Evolutionary conservation across 2,329 filamentous ascomycete species (phyloP).

Genomic region (Nigrospora sphaerica): DNA sequence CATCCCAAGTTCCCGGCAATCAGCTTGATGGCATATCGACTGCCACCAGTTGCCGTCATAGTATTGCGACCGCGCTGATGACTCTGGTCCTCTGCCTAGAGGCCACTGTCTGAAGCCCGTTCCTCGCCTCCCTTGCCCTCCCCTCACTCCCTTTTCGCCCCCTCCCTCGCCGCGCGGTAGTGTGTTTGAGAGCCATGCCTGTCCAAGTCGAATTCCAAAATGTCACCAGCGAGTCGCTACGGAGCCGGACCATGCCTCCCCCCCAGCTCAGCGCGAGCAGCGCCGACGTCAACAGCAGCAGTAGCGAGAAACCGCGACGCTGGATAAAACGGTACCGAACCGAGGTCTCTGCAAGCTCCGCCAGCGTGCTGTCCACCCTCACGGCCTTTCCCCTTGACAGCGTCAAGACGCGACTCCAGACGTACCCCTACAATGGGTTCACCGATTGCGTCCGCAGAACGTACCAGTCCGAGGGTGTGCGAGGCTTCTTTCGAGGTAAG

Average conservation of each 20-base stretch:
- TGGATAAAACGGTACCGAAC: constrained; percentile 74
- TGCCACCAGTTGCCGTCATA: constrained; percentile 1
- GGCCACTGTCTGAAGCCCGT: constrained; percentile 38
- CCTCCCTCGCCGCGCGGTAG: no score
- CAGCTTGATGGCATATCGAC: constrained; percentile 2
- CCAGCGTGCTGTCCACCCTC: constrained; percentile 72
- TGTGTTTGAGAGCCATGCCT: constrained; percentile 25
- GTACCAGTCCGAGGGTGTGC: constrained; percentile 64
- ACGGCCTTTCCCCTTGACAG: constrained; percentile 82
- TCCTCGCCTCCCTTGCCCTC: neutral
- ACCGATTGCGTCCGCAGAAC: constrained; percentile 68
- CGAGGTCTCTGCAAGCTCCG: constrained; percentile 70
- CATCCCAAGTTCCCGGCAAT: no score
- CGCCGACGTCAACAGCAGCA: constrained; percentile 7
- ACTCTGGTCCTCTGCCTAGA: constrained; percentile 42
- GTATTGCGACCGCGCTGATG: constrained; percentile 56
- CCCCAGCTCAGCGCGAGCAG: constrained; percentile 14
- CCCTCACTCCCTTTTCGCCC: no score
- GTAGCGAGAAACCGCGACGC: constrained; percentile 25
- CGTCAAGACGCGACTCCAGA: constrained; percentile 85
- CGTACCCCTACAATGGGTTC: constrained; percentile 71
- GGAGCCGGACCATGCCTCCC: constrained; percentile 35
- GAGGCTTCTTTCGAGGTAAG: constrained; percentile 76
- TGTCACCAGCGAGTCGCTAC: constrained; percentile 35
- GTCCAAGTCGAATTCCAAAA: constrained; percentile 30